Evolutionary conservation across 306 rosid species (phyloP).

Genomic region (Rosa chinensis): DNA sequence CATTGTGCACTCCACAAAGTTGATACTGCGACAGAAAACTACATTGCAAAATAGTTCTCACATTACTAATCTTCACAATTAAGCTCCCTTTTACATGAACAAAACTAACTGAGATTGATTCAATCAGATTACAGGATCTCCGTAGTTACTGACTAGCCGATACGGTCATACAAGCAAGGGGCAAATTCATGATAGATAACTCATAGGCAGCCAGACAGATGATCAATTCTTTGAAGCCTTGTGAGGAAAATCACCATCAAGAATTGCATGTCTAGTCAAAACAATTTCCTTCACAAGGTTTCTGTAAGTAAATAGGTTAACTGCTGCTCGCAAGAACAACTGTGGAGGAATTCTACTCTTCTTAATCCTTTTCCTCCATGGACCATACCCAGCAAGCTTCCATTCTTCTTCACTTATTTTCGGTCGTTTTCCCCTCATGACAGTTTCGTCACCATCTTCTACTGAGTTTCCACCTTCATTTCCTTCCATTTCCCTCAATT

Average conservation of each 20-base stretch:
- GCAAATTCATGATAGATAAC: neutral
- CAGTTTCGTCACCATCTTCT: constrained; percentile 61
- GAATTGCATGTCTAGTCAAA: constrained; percentile 81
- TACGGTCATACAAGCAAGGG: neutral
- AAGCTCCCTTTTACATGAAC: neutral
- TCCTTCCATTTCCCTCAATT: constrained; percentile 30
- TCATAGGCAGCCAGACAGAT: neutral
- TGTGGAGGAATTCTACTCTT: constrained; percentile 80
- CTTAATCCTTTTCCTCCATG: constrained; percentile 75
- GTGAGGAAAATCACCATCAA: constrained; percentile 81
- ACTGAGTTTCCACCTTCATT: neutral
- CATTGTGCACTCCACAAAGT: neutral
- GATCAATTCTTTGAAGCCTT: constrained; percentile 19
- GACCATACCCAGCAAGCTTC: constrained; percentile 76
- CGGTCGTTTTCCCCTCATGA: constrained; percentile 68
- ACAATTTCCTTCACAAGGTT: constrained; percentile 94
- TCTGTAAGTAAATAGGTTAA: constrained; percentile 68
- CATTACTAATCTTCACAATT: too few relatives aligned
- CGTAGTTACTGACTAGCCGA: neutral
- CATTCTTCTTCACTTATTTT: constrained; percentile 76
- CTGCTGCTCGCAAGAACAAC: constrained; percentile 71
- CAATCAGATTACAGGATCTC: neutral
- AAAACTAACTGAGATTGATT: neutral
- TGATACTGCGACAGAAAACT: neutral
- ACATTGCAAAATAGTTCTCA: neutral